Evolutionary conservation across 345 rosid species (phyloP), one percentile per base, ranked within the genome.

Genomic region (Zanthoxylum bungeanum): DNA sequence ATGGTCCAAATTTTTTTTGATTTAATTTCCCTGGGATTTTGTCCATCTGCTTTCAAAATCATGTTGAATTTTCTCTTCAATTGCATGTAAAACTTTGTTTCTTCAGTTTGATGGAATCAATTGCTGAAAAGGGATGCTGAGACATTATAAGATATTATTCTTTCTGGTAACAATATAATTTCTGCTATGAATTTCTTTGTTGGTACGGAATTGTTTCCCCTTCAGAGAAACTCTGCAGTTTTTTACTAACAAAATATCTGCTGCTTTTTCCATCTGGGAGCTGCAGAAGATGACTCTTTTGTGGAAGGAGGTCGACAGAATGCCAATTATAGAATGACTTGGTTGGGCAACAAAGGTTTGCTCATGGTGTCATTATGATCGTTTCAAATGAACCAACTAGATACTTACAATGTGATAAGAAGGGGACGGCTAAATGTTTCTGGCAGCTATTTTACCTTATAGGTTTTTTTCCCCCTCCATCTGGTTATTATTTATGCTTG

Each of bases 291-390:
- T 95, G 99, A 92, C 96, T 47, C 89, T 95, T 80, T 81, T 95
- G 88, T 95, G 99, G 99, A 95, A 89, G 99, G 99, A 95, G 99
- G 99, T 95, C 84, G 99, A 95, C 98, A 95, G 99, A 95, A 92
- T 95, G 98, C 98, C 99, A 95, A 95, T 91, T 79, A 79, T 66
- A 87, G 89, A 78, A 95, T 95, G 99, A 92, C 89, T 80, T 95
- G 99, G 87, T 80, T 95, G 84, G 99, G 99, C 88, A 95, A 95
- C 94, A 87, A 73, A 78, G 94, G 93, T 76, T 84, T 92, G 92
- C 89, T 92, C 87, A 87, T 95, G 93, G 70, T 95, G 87, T 89
- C 96, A 39, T 81, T 95, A n/a, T n/a, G n/a, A n/a, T n/a, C n/a
- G n/a, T n/a, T n/a, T n/a, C n/a, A n/a, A n/a, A n/a, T n/a, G n/a